phyloP scores from a whole-genome alignment of 2,329 filamentous ascomycete species.

The Ceratocystiopsis minuta region DNA sequence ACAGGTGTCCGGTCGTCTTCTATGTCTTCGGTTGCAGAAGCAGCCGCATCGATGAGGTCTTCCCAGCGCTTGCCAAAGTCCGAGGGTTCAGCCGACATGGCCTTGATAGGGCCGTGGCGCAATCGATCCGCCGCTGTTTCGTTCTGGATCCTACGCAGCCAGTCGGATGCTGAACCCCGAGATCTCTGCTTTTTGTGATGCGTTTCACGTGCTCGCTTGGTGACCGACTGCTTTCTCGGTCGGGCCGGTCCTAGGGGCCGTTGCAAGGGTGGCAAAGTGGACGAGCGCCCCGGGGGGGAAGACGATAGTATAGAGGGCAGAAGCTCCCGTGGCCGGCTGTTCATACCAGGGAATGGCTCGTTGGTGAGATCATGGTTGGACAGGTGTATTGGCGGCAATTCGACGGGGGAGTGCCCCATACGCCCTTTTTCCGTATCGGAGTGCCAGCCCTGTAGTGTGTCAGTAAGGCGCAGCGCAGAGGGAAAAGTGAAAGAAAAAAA shows the following conservation, averaged over 20 bases:
- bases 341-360: conserved; percentile 49
- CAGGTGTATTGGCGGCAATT: conserved; percentile 51
- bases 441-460: conserved; percentile 41
- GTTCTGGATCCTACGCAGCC: conserved; percentile 40
- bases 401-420: conserved; percentile 48
- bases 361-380: conserved; percentile 46
- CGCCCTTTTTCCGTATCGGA: conserved; percentile 51
- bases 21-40: conserved; percentile 77
- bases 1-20: conserved; percentile 84
- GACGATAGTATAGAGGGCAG: conserved; percentile 67
- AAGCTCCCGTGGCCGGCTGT: conserved; percentile 50
- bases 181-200: conserved; percentile 73
- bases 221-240: conserved; percentile 71
- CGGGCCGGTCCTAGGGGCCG: conserved; percentile 52
- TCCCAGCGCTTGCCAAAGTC: conserved; percentile 87
- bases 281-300: conserved; percentile 73
- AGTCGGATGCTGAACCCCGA: conserved; percentile 47
- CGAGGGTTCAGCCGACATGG: conserved; percentile 68
- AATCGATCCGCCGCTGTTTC: conserved; percentile 34
- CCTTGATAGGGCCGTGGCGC: conserved; percentile 56
- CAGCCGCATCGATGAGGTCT: conserved; percentile 83
- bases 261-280: conserved; percentile 71
- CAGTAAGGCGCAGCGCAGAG: not conserved
- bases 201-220: conserved; percentile 55
- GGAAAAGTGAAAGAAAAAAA: not conserved